Evolutionary conservation across 2,329 filamentous ascomycete genomes (phyloP), one percentile per base, ranked within the genome.

Genomic region (Erysiphe pulchra): DNA sequence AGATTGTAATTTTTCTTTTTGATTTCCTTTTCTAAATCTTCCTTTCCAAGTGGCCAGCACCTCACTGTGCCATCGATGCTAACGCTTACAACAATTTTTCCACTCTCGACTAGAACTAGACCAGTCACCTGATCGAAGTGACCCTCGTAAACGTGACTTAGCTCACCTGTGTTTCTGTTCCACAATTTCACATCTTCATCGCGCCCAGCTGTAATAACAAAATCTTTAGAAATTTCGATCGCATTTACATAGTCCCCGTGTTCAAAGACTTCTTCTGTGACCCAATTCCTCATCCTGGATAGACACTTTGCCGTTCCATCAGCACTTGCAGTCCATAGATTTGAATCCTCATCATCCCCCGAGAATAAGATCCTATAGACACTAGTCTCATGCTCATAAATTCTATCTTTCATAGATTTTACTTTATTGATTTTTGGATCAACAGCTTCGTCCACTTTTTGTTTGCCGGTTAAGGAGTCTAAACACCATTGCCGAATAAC

Each of bases 51-150:
- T 12, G 77, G 75, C 90, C 90, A 98, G 46, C 70, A 74, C 54
- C 90, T 73, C 36, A 95, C 68, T 0, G 90, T 95, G 2, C 77
- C 80, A 62, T 98, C 90, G 53, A 95, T 92, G 51, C 82, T 76
- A 46, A 90, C 80, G 58, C 85, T 94, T 50, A 82, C 74, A 11
- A 92, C 64, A 17, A 61, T 61, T 49, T 66, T 65, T 17, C 63
- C 65, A 5, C 62, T 62, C 24, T 61, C 59, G 28, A 85, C 59
- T 44, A 92, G 58, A 1, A 79, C 66, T 39, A 95, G 62, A 33
- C 78, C 83, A 1, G 84, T 94, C 13, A 98, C 78, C 60, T 95
- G 90, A 56, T 98, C 85, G 57, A 75, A 95, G 62, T 98, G 90
- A 0, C 90, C 90, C 34, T 73, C 70, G 49, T 87, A 76, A 8